These are phyloP conservation scores for Nemania sp. DNA, from an alignment of 2,329 filamentous ascomycete species.

Conservation along the genomic window DNA sequence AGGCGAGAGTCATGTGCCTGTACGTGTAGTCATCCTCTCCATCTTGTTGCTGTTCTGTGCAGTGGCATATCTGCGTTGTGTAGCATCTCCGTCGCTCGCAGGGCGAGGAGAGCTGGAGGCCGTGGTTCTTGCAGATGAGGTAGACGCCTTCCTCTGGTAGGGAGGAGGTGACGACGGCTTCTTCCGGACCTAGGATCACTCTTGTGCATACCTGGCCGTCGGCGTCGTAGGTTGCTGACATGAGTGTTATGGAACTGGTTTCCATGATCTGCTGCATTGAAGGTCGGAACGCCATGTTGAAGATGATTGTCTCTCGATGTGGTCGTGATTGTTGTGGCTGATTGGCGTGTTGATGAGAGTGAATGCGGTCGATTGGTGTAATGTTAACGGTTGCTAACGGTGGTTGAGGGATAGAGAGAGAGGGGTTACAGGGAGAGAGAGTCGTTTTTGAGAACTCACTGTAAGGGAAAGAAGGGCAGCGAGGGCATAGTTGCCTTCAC, in stretches of 20 bases:
- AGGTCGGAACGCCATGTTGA: conserved; percentile 6
- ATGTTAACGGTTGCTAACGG: neutral
- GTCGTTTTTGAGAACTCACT: neutral
- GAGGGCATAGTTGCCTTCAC: neutral
- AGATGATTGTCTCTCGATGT: too few species aligned
- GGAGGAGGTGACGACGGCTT: neutral
- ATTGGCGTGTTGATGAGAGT: neutral
- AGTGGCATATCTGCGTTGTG: conserved; percentile 26
- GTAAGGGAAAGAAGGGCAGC: neutral
- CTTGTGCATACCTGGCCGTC: conserved; percentile 21
- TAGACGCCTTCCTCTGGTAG: conserved; percentile 32
- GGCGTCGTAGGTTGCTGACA: conserved; percentile 19
- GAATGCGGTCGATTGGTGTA: neutral
- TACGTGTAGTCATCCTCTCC: neutral
- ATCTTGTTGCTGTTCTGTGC: conserved; percentile 4
- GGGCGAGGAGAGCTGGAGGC: conserved; percentile 31
- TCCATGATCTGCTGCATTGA: conserved; percentile 20
- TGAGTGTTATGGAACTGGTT: conserved; percentile 14
- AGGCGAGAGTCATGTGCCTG: neutral
- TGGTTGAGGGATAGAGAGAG: neutral
- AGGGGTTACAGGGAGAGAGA: neutral
- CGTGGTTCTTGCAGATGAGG: conserved; percentile 29
- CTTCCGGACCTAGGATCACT: conserved; percentile 23
- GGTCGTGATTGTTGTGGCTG: neutral
- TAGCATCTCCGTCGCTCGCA: conserved; percentile 31